phyloP scores from a whole-genome alignment of 257 asterid genomes.

The Nicotiana attenuata region DNA sequence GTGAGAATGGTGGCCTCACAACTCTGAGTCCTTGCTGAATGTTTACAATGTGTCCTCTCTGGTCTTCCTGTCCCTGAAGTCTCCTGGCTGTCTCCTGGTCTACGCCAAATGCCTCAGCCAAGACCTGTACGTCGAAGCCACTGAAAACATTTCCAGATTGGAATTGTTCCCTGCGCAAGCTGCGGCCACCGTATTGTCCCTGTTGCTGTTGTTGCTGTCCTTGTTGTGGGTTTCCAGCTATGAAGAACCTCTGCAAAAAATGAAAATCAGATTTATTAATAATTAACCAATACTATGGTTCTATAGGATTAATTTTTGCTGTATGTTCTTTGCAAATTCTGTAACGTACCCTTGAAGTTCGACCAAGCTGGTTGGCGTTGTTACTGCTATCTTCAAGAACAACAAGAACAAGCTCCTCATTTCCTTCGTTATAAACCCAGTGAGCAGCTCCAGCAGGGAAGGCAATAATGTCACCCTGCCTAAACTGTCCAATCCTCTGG shows the following conservation, averaged over 20 bases:
- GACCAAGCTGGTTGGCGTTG: slow-evolving; percentile 32
- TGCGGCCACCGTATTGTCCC: slow-evolving; percentile 1
- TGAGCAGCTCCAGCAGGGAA: slow-evolving; percentile 25
- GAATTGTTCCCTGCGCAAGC: slow-evolving; percentile 13
- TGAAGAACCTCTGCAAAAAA: slow-evolving; percentile 40
- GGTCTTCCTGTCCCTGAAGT: neutral
- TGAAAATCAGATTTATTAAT: neutral
- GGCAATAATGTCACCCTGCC: slow-evolving; percentile 24
- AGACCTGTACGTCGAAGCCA: neutral
- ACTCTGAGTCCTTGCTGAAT: slow-evolving; percentile 34
- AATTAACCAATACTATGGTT: neutral
- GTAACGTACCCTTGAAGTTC: slow-evolving; percentile 3
- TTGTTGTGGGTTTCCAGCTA: slow-evolving; percentile 49
- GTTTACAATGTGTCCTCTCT: slow-evolving; percentile 6
- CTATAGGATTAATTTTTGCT: too few species aligned
- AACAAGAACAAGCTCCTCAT: slow-evolving; percentile 14
- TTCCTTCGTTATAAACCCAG: slow-evolving; percentile 27
- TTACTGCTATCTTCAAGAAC: slow-evolving; percentile 18
- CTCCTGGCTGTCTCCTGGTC: neutral
- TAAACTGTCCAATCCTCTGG: slow-evolving; percentile 18
- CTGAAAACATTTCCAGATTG: slow-evolving; percentile 10
- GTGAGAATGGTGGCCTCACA: slow-evolving; percentile 38
- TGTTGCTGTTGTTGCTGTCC: slow-evolving; percentile 10
- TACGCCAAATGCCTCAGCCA: neutral
- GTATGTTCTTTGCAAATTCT: neutral